Conservation (phyloP, 169 alveolate genomes). For the Plasmodium blacklocki region DNA sequence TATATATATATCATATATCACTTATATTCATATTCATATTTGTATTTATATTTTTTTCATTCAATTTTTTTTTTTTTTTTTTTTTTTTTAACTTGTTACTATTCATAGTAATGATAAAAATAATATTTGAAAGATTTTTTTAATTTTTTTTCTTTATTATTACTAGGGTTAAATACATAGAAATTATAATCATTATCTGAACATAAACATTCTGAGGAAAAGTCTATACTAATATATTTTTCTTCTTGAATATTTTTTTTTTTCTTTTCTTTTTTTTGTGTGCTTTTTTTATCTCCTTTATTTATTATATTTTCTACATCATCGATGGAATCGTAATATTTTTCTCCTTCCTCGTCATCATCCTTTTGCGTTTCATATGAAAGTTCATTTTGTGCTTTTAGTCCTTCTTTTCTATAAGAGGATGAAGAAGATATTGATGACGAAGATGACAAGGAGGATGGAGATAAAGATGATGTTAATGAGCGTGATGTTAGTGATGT, state of each 20-base stretch:
- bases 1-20: too few relatives aligned
- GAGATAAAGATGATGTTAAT: too few relatives aligned
- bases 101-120: slow-evolving; percentile 6
- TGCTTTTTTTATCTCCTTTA: not conserved
- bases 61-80: too few relatives aligned
- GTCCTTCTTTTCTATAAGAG: too few relatives aligned
- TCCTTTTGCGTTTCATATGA: slow-evolving; percentile 36
- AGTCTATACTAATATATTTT: slow-evolving; percentile 28
- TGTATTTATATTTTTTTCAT: too few relatives aligned
- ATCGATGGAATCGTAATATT: not conserved
- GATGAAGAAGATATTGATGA: too few relatives aligned
- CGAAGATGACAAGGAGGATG: too few relatives aligned
- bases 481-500: slow-evolving; percentile 10
- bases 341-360: slow-evolving; percentile 21
- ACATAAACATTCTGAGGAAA: slow-evolving; percentile 58
- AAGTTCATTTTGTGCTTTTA: too few relatives aligned
- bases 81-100: not conserved
- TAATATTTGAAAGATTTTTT: not conserved
- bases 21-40: too few relatives aligned
- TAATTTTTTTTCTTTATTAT: slow-evolving; percentile 9
- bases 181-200: slow-evolving; percentile 68
- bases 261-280: slow-evolving; percentile 35
- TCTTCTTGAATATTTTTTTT: slow-evolving; percentile 27
- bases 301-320: not conserved
- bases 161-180: slow-evolving; percentile 73